Evolutionary conservation across 768 basidiomycete species (phyloP).

Genomic region (Calocybe indica): DNA sequence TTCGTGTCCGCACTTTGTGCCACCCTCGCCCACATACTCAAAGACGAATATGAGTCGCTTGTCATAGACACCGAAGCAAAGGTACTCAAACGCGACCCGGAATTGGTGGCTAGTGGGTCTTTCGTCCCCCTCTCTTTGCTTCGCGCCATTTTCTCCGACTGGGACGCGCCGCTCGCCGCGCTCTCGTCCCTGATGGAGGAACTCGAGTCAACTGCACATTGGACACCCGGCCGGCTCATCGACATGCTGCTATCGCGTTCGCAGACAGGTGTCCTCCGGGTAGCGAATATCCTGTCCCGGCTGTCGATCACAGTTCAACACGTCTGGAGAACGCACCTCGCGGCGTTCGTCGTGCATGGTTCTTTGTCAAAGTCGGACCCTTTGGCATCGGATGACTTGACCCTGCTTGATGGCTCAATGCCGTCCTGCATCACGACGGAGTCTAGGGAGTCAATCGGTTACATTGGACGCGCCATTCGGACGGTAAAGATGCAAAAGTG

Average conservation of each 20-base stretch:
- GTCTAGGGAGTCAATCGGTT: constrained; percentile 75
- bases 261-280: constrained; percentile 72
- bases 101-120: constrained; percentile 70
- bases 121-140: constrained; percentile 85
- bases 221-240: constrained; percentile 75
- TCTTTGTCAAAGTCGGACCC: constrained; percentile 68
- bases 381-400: constrained; percentile 53
- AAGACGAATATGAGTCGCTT: constrained; percentile 73
- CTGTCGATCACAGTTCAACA: constrained; percentile 73
- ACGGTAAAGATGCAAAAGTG: constrained; percentile 77
- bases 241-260: constrained; percentile 71
- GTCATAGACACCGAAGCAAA: constrained; percentile 79
- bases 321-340: constrained; percentile 82
- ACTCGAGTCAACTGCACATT: constrained; percentile 48
- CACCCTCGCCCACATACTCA: constrained; percentile 66
- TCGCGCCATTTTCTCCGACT: constrained; percentile 77
- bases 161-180: constrained; percentile 82
- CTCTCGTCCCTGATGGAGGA: constrained; percentile 60
- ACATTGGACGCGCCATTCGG: constrained; percentile 82
- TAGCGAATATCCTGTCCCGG: constrained; percentile 63
- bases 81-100: constrained; percentile 67
- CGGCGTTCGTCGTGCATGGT: constrained; percentile 72
- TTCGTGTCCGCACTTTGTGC: constrained; percentile 79
- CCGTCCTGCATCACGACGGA: constrained; percentile 71
- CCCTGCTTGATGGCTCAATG: constrained; percentile 57